These are phyloP conservation scores for Russula vinacea DNA, from an alignment of 768 basidiomycete genomes.

Conservation along the genomic window DNA sequence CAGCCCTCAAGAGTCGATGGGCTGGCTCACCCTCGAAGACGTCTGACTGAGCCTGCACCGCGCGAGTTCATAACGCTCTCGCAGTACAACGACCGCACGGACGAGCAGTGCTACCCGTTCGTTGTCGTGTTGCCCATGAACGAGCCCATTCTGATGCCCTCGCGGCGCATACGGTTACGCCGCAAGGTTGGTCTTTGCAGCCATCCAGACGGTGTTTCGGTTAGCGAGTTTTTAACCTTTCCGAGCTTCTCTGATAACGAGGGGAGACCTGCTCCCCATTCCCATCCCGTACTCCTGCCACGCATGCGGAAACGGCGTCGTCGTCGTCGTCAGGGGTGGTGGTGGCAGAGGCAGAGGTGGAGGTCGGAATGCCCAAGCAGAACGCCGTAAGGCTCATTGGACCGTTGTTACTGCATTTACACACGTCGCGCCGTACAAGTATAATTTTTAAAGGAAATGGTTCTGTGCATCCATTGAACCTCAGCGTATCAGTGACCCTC, in stretches of 20 bases:
- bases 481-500: slow-evolving; percentile 46
- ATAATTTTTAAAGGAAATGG: too few species aligned
- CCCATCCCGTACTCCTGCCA: background rate
- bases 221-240: slow-evolving; percentile 32
- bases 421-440: too few species aligned
- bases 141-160: slow-evolving; percentile 30
- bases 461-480: background rate
- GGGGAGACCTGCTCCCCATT: background rate
- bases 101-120: slow-evolving; percentile 33
- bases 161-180: slow-evolving; percentile 31
- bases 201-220: slow-evolving; percentile 29
- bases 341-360: background rate
- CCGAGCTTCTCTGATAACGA: slow-evolving; percentile 14
- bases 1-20: slow-evolving; percentile 29
- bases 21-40: slow-evolving; percentile 34
- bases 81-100: slow-evolving; percentile 30
- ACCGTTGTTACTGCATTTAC: too few species aligned
- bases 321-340: background rate
- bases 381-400: slow-evolving; percentile 7
- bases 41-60: slow-evolving; percentile 30
- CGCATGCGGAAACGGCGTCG: background rate
- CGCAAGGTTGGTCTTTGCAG: slow-evolving; percentile 15
- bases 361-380: slow-evolving; percentile 5
- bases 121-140: slow-evolving; percentile 19
- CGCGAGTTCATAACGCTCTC: slow-evolving; percentile 30